Evolutionary conservation across 345 rosid genomes (phyloP), one percentile per base, ranked within the genome.

Genomic region (Salix brachista): DNA sequence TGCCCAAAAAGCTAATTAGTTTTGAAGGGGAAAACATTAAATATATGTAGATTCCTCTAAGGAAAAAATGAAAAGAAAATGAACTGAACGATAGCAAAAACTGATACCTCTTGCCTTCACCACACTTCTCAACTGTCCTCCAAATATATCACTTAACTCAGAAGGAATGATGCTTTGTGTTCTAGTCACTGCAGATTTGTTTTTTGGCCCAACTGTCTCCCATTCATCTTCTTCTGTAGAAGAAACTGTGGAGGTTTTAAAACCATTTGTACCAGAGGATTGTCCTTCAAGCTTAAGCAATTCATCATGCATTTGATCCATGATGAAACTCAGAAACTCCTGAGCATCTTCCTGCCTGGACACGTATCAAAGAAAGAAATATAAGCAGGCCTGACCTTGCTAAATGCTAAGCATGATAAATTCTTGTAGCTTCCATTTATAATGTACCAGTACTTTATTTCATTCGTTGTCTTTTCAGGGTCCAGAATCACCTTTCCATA

Each of bases 281-380:
- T 80, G 82, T 67, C 90, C 94, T 84, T 85, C 87, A 77, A 92
- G 85, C 85, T 91, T 91, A 50, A 93, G 89, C 60, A 96, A 78
- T 78, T 95, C 97, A 85, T 85, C 87, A 80, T 95, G 98, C 91
- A 93, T 91, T 91, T 86, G 93, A 85, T 89, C 92, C 97, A 93
- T 88, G 77, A 92, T 79, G 73, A 96, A 96, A 82, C 97, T 93
- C 80, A 96, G 78, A 82, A 96, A 93, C 82, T 93, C 97, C 78
- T 93, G 99, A 50, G 99, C 99, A 89, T 96, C 99, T 89, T 96
- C 99, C 77, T 96, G 98, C 83, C 99, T 96, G 91, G 75, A 82
- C 83, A 69, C 37, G 56, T 21, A 54, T 19, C n/a, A n/a, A 19
- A 54, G 60, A 54, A 54, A 54, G 25, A 21, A 54, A 54, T 21